Evolutionary conservation across 2,329 filamentous ascomycete genomes (phyloP), one percentile per base, ranked within the genome.

Genomic region (Tolypocladium tundrense): DNA sequence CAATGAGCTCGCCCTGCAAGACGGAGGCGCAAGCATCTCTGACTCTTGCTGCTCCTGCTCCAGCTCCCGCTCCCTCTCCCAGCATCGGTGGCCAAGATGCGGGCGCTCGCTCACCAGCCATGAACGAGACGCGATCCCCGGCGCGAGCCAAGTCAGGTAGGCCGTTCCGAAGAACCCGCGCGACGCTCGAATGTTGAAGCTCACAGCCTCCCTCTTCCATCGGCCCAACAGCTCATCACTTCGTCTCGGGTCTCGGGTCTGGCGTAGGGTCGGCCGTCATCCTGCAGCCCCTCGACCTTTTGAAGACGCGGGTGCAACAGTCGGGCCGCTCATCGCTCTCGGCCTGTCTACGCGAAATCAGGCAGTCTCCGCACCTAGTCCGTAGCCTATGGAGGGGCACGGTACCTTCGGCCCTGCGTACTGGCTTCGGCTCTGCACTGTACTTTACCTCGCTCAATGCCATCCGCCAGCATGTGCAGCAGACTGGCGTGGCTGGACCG

Each of bases 301-400:
- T 99, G 70, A 99, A 99, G 75, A 99, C 94, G 37, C 88, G 94
- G 53, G 87, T 97, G 45, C 94, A 99, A 71, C 94, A 97, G 73
- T 90, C 90, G 40, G 85, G 85, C 54, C 80, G 83, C 50, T 82
- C 83, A 63, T 85, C 90, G 2, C 82, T 97, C 58, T 59, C 63
- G 9, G 61, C 63, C 21, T 67, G 62, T 33, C 60, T 71, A 53
- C 64, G 61, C 41, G 69, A 72, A 21, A 53, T 74, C 55, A 85
- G 82, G 27, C 83, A 83, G 1, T 77, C 84, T 11, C 86, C 88
- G 4, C 76, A 76, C 60, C 68, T 77, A 31, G 77, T 96, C 61
- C 81, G 84, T 39, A 83, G 85, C 50, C 84, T 99, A 69, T 99
- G 94, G 93, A 86, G 94, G 62, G 94, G 94, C 57, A 96, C 94